phyloP scores from a whole-genome alignment of 2,329 filamentous ascomycete genomes.

The Exophiala alcalophila region DNA sequence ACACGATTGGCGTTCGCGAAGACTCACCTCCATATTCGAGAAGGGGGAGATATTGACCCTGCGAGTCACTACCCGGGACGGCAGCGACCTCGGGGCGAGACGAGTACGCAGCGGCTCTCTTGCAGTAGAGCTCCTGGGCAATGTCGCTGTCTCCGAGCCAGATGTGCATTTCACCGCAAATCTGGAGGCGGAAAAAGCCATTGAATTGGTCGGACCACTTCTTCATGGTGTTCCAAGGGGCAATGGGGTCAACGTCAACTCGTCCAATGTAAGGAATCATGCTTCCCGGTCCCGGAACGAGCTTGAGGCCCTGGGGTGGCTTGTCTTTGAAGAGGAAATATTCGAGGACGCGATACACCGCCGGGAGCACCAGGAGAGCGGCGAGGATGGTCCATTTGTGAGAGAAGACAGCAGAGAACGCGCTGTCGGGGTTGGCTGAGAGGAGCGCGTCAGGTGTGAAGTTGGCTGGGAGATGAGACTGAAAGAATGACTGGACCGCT shows the following conservation, averaged over 20 bases:
- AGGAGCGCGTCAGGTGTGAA: not conserved
- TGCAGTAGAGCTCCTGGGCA: conserved; percentile 30
- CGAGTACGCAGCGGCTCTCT: conserved; percentile 31
- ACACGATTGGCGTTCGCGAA: not conserved
- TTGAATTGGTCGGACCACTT: conserved; percentile 28
- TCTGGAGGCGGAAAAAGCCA: conserved; percentile 28
- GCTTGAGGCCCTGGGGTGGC: conserved; percentile 29
- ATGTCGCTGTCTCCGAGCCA: conserved; percentile 28
- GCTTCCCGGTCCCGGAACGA: conserved; percentile 26
- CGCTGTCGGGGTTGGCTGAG: not conserved
- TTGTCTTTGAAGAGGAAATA: conserved; percentile 14
- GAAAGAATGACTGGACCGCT: conserved; percentile 2
- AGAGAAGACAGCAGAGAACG: not conserved
- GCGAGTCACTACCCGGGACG: conserved; percentile 31
- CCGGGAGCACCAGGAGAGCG: not conserved
- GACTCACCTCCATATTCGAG: conserved; percentile 28
- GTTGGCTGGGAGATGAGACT: conserved; percentile 2
- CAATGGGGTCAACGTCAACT: conserved; percentile 30
- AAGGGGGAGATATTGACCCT: conserved; percentile 31
- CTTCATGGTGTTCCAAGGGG: conserved; percentile 30
- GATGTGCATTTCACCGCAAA: conserved; percentile 32
- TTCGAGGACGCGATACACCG: conserved; percentile 1
- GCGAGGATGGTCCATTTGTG: not conserved
- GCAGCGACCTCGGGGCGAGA: conserved; percentile 31
- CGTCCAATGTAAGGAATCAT: conserved; percentile 30